Evolutionary conservation across 2,329 filamentous ascomycete genomes (phyloP), one percentile per base, ranked within the genome.

Genomic region (Zopfia rhizophila): DNA sequence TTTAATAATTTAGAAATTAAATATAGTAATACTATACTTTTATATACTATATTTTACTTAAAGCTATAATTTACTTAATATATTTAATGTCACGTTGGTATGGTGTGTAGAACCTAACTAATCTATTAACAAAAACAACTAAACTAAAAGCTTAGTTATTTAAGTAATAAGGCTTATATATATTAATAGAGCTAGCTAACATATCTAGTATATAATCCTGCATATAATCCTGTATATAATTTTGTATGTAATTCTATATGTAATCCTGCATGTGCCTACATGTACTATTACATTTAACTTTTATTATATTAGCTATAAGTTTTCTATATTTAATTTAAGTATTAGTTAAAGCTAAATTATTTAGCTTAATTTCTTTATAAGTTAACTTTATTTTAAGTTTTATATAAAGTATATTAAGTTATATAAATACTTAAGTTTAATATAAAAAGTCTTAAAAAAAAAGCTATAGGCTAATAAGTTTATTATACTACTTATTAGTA

Each of bases 341-440:
- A 43, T 64, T 3, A 59, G 53, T 10, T 61, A 56, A 7, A 60
- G 43, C 1, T 58, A 81, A 0, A 63, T 70, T 0, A 67, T 74
- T 0, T 74, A 82, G 44, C 74, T 90, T 0, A 86, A 87, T 30
- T 68, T 90, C 0, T 90, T 91, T 42, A 75, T 88, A 0, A 87
- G 87, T 0, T 84, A 88, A 42, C 73, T 90, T 0, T 90, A 90
- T 54, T 72, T 90, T 7, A 65, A 61, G 0, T 77, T 74, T 0
- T 81, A 76, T 29, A 46, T 69, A 0, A 79, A 88, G 40, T 91
- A 90, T 50, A 52, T 63, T 0, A 61, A 71, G 1, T 60, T 79
- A 0, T 86, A 83, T 48, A 61, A 72, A 1, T 78, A 77, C 28
- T 68, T 89, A 0, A 79, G 83, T 0, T 58, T 88, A 0, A 65